Percentiles rank a stretch among this genome's conserved stretches.
Conservation (phyloP, 352 stramenopile species). For the Phytophthora tentaculata region DNA sequence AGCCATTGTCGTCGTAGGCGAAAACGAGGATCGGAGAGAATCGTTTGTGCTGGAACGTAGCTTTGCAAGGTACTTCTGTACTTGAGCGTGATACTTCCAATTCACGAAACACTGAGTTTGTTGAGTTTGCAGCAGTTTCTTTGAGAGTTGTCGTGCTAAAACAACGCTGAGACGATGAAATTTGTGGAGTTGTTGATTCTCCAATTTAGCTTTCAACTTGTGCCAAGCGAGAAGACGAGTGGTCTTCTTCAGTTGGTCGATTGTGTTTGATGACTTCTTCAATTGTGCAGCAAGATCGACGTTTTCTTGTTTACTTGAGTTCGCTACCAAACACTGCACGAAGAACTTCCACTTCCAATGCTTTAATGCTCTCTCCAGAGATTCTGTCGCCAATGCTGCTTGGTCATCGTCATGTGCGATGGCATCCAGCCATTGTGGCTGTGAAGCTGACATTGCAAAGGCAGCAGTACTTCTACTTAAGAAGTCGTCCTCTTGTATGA, state of each 20-base stretch:
- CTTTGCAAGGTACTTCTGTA: conserved; percentile 15
- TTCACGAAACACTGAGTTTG: conserved; percentile 21
- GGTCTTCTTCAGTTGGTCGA: conserved; percentile 25
- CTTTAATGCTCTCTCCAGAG: conserved; percentile 14
- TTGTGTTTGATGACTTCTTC: conserved; percentile 5
- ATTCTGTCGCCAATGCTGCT: background rate
- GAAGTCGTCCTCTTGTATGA: conserved; percentile 34
- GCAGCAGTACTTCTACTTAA: conserved; percentile 10
- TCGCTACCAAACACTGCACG: conserved; percentile 20
- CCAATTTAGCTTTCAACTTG: conserved; percentile 19
- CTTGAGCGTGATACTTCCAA: conserved; percentile 24
- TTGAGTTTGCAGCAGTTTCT: conserved; percentile 18
- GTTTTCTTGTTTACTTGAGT: conserved; percentile 17
- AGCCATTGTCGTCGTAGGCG: conserved; percentile 40
- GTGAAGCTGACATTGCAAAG: conserved; percentile 25
- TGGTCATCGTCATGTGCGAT: conserved; percentile 9
- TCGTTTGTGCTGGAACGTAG: conserved; percentile 15
- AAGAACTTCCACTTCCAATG: conserved; percentile 47
- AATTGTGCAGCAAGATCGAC: conserved; percentile 9
- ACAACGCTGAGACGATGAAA: conserved; percentile 15
- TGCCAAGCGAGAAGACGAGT: conserved; percentile 23
- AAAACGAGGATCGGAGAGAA: conserved; percentile 18
- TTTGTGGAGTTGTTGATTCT: conserved; percentile 25
- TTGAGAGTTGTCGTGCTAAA: conserved; percentile 15
- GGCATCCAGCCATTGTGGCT: conserved; percentile 29